These are phyloP conservation scores for Sporodiniella umbellata DNA, from an alignment of 371 early-diverging fungal genomes.

Conservation along the genomic window DNA sequence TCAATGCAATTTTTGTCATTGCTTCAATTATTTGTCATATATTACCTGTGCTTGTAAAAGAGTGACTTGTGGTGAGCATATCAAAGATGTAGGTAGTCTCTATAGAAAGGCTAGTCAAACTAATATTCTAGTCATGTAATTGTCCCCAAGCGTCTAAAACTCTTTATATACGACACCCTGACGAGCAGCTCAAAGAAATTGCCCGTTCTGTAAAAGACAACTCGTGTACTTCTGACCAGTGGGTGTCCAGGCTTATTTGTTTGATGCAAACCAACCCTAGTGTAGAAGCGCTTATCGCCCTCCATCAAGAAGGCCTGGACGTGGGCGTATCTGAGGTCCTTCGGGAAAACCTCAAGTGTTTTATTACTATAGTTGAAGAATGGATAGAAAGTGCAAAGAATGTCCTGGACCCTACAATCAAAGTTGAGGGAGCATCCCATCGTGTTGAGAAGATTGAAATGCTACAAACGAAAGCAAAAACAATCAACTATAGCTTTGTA, in stretches of 20 bases:
- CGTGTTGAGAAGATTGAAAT: constrained; percentile 5
- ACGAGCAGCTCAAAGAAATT: constrained; percentile 46
- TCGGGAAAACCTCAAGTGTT: constrained; percentile 39
- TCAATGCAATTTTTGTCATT: constrained; percentile 71
- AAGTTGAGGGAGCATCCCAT: neutral
- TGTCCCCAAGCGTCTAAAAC: constrained; percentile 44
- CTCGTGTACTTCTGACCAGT: constrained; percentile 30
- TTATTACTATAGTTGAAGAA: constrained; percentile 41
- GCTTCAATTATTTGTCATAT: constrained; percentile 69
- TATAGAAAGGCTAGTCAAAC: too few species aligned
- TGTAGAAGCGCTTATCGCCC: constrained; percentile 46
- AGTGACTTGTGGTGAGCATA: constrained; percentile 65
- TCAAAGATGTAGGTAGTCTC: constrained; percentile 52
- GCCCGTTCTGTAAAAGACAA: constrained; percentile 16
- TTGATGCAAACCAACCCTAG: constrained; percentile 48
- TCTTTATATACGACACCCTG: constrained; percentile 51
- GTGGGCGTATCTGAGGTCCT: constrained; percentile 28
- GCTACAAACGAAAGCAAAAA: constrained; percentile 4
- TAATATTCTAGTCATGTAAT: constrained; percentile 54
- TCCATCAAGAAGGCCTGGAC: constrained; percentile 50
- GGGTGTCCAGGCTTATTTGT: constrained; percentile 38
- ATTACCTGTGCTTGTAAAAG: constrained; percentile 65
- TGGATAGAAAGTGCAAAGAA: constrained; percentile 48
- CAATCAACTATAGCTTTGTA: constrained; percentile 3
- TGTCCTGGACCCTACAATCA: constrained; percentile 21